These are phyloP conservation scores for Basidioascus undulatus DNA, from an alignment of 768 basidiomycete species.

Conservation along the genomic window DNA sequence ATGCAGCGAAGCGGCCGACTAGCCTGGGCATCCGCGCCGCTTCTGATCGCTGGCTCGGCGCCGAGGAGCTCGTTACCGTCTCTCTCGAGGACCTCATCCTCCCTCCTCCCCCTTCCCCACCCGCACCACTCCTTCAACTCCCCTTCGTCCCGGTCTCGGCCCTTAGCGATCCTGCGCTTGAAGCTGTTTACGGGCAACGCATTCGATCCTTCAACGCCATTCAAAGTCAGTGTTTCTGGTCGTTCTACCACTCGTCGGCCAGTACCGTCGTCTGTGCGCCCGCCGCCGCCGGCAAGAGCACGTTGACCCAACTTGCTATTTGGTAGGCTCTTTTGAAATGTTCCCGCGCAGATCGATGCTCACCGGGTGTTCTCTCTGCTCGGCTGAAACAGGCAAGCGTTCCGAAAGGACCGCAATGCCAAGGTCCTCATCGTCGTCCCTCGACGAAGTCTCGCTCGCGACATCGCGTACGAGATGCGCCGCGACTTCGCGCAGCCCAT, in stretches of 20 bases:
- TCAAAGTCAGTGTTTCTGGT: conserved; percentile 79
- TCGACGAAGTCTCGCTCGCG: conserved; percentile 15
- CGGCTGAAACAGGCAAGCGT: conserved; percentile 31
- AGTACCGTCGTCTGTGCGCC: conserved; percentile 60
- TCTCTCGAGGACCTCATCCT: conserved; percentile 46
- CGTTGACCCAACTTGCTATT: conserved; percentile 38
- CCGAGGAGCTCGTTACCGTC: conserved; percentile 47
- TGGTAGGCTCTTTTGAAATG: conserved; percentile 45
- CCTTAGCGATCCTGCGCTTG: conserved; percentile 26
- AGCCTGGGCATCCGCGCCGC: conserved; percentile 50
- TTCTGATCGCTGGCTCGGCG: conserved; percentile 82
- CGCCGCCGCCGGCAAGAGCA: conserved; percentile 54
- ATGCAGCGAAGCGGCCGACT: conserved; percentile 31
- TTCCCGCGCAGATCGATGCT: not conserved
- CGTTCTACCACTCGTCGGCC: conserved; percentile 35
- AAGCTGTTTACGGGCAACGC: conserved; percentile 25
- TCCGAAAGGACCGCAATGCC: conserved; percentile 18
- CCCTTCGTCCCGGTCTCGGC: conserved; percentile 43
- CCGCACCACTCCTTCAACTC: conserved; percentile 37
- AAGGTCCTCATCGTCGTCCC: conserved; percentile 17
- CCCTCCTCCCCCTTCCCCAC: conserved; percentile 21
- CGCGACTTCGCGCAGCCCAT: conserved; percentile 8
- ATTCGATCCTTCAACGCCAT: conserved; percentile 49
- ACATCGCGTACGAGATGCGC: conserved; percentile 14
- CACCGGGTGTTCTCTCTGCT: conserved; percentile 4